These are phyloP conservation scores for Arxiozyma slooffiae DNA, from an alignment of 1,139 yeast species.

Conservation along the genomic window DNA sequence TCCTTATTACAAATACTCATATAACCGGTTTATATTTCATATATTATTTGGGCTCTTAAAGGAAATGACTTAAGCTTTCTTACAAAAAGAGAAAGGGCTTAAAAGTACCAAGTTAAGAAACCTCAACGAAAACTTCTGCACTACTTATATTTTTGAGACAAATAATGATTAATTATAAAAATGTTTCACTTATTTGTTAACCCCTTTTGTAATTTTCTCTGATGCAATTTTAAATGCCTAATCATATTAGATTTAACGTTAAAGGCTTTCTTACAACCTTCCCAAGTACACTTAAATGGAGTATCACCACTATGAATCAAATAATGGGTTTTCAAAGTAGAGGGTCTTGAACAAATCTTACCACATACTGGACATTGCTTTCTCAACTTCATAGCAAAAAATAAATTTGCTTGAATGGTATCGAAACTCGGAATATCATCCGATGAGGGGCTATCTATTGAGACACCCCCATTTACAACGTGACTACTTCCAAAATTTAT, in stretches of 20 bases:
- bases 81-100: too few species aligned
- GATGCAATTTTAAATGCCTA: constrained; percentile 62
- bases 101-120: too few species aligned
- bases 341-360: constrained; percentile 75
- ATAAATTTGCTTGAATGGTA: constrained; percentile 7
- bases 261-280: constrained; percentile 59
- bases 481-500: neutral
- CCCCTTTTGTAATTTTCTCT: constrained; percentile 10
- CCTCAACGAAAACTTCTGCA: too few species aligned
- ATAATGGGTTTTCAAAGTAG: constrained; percentile 71
- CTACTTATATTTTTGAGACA: too few species aligned
- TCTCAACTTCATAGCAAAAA: constrained; percentile 10
- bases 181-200: neutral
- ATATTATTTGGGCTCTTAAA: too few species aligned
- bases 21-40: too few species aligned
- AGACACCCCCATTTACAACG: neutral
- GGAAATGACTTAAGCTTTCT: too few species aligned
- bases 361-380: constrained; percentile 55
- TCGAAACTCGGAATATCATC: neutral
- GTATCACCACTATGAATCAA: constrained; percentile 87
- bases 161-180: too few species aligned
- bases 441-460: neutral
- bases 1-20: too few species aligned
- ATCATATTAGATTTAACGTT: constrained; percentile 75
- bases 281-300: constrained; percentile 67